phyloP scores from a whole-genome alignment of 2,329 filamentous ascomycete species.

The Cladosporium sp. region DNA sequence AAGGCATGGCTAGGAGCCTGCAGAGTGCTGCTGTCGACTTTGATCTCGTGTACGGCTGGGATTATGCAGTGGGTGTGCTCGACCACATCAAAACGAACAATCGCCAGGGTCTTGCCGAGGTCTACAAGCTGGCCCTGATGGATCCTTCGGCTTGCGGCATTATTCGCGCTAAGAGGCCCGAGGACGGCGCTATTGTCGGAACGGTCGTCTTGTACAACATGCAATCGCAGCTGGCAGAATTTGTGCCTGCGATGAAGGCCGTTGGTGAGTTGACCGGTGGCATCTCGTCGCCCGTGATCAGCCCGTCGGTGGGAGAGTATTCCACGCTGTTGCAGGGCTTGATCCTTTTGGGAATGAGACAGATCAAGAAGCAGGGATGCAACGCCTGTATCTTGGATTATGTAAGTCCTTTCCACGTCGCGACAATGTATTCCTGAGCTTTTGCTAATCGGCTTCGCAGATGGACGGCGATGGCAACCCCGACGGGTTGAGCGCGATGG shows the following conservation, averaged over 20 bases:
- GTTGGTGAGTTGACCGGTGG: slow-evolving; percentile 59
- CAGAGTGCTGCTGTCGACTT: slow-evolving; percentile 69
- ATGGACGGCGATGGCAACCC: slow-evolving; percentile 65
- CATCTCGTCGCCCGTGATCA: slow-evolving; percentile 73
- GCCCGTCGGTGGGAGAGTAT: slow-evolving; percentile 60
- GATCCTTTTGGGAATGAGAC: slow-evolving; percentile 71
- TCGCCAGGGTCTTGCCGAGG: slow-evolving; percentile 69
- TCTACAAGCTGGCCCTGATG: slow-evolving; percentile 69
- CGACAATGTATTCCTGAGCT: not conserved
- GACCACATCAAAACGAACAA: slow-evolving; percentile 68
- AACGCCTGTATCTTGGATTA: slow-evolving; percentile 70
- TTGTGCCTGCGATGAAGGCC: slow-evolving; percentile 62
- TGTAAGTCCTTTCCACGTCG: slow-evolving; percentile 48
- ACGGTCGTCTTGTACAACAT: slow-evolving; percentile 74
- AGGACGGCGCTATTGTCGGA: slow-evolving; percentile 63
- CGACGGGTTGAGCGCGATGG: slow-evolving; percentile 70
- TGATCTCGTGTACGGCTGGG: slow-evolving; percentile 74
- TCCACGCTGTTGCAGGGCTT: slow-evolving; percentile 70
- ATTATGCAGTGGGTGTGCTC: slow-evolving; percentile 67
- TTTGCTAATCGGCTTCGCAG: slow-evolving; percentile 34
- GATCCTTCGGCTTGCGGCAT: slow-evolving; percentile 70
- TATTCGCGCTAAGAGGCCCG: slow-evolving; percentile 69
- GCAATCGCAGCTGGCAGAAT: slow-evolving; percentile 60
- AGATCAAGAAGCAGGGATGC: slow-evolving; percentile 73
- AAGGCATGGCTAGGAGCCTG: slow-evolving; percentile 68